Evolutionary conservation across 169 alveolate species (phyloP).

Genomic region (Cryptosporidium felis): DNA sequence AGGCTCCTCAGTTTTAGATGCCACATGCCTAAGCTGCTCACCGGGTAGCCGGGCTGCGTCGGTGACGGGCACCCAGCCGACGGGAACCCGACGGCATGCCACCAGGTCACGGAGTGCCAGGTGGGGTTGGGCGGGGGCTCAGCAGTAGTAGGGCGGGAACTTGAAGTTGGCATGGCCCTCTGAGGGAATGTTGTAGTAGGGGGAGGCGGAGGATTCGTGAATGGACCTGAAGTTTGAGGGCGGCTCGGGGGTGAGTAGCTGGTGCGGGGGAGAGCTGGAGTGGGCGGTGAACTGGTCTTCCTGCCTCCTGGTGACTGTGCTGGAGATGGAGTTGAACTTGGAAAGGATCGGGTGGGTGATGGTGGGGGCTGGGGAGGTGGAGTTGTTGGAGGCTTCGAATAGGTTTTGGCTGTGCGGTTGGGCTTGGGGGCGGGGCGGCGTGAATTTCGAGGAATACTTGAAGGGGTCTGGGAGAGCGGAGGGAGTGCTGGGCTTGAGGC

Average conservation of each 20-base stretch:
- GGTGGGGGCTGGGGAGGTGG: not conserved
- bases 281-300: constrained; percentile 10
- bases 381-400: not conserved
- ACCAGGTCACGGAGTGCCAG: no score
- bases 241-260: constrained; percentile 16
- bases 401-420: not conserved
- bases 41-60: no score
- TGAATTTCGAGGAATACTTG: not conserved
- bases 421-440: not conserved
- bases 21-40: no score
- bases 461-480: no score
- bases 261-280: constrained; percentile 4
- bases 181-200: constrained; percentile 54
- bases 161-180: constrained; percentile 43
- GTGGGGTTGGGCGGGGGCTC: no score
- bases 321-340: constrained; percentile 9
- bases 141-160: constrained; percentile 21
- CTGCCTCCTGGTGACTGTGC: constrained; percentile 29
- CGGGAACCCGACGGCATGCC: no score
- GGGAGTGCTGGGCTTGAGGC: not conserved
- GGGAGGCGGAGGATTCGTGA: constrained; percentile 35
- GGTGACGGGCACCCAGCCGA: no score
- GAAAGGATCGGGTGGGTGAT: not conserved
- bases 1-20: no score
- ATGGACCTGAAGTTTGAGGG: constrained; percentile 41